Percentiles rank a stretch among this genome's conserved stretches.
phyloP scores from a whole-genome alignment of 164 flowering plant species.

The Sextonia rubra region DNA sequence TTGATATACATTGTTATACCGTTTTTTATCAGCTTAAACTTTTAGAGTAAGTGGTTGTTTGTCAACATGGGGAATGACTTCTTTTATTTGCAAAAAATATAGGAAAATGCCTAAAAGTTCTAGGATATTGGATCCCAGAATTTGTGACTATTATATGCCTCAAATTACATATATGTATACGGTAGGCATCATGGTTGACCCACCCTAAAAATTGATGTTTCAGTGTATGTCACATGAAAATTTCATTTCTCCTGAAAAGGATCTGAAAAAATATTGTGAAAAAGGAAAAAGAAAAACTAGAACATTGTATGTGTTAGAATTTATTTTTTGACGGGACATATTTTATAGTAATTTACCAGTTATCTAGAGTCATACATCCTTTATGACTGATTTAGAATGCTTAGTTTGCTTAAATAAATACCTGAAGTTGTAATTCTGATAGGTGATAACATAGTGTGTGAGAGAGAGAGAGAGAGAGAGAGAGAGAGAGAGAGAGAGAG shows the following conservation, averaged over 20 bases:
- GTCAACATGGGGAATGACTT: too few relatives aligned
- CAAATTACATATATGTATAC: not conserved
- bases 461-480: too few relatives aligned
- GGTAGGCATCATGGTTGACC: not conserved
- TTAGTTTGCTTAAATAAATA: too few relatives aligned
- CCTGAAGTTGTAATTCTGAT: too few relatives aligned
- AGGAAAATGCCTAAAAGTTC: too few relatives aligned
- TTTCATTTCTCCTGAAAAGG: not conserved
- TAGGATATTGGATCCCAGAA: not conserved
- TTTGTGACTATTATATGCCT: not conserved
- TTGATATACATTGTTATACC: too few relatives aligned
- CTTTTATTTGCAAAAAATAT: too few relatives aligned
- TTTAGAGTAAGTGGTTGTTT: too few relatives aligned
- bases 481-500: too few relatives aligned
- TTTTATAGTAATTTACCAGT: not conserved
- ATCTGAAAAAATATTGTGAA: not conserved
- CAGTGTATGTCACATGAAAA: not conserved
- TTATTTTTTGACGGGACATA: not conserved
- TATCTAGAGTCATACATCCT: not conserved
- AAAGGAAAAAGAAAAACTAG: not conserved
- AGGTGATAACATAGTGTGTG: too few relatives aligned
- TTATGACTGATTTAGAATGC: not conserved
- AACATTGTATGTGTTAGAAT: too few relatives aligned
- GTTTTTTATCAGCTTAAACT: too few relatives aligned
- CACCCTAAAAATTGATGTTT: not conserved